Conservation (phyloP, 1,284 basidiomycete species). For the Pisolithus thermaeus region DNA sequence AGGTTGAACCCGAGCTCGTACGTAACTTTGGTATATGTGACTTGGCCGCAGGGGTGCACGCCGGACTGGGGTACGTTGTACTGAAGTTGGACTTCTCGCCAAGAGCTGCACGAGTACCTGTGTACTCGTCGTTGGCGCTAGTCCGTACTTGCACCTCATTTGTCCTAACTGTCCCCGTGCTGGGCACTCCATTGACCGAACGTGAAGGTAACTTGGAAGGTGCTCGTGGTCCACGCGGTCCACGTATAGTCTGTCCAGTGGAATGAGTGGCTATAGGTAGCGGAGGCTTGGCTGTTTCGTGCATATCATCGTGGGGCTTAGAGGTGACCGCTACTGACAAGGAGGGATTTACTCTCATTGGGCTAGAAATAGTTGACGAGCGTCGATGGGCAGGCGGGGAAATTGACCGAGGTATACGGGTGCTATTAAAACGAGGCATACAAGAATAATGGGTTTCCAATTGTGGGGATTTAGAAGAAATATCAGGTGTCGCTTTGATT, state of each 20-base stretch:
- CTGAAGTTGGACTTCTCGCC: conserved; percentile 16
- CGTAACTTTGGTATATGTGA: conserved; percentile 28
- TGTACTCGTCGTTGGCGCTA: not conserved
- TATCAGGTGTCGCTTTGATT: conserved; percentile 20
- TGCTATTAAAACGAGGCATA: conserved; percentile 15
- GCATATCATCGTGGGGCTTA: conserved; percentile 1
- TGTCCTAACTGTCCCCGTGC: not conserved
- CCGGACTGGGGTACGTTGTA: not conserved
- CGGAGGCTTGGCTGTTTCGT: not conserved
- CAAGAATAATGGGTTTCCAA: conserved; percentile 23
- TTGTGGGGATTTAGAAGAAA: conserved; percentile 23
- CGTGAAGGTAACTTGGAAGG: conserved; percentile 15
- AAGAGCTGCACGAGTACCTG: conserved; percentile 3
- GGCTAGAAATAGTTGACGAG: conserved; percentile 14
- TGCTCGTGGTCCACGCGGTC: conserved; percentile 12
- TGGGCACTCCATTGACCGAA: not conserved
- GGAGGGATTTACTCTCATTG: conserved; percentile 5
- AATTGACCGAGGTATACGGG: conserved; percentile 11
- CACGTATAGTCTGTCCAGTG: conserved; percentile 12
- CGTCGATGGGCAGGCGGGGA: conserved; percentile 10
- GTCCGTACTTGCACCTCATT: conserved; percentile 1
- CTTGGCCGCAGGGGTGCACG: conserved; percentile 10
- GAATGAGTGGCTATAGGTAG: conserved; percentile 6
- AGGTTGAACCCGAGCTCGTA: conserved; percentile 22
- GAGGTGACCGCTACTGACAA: conserved; percentile 5